Conservation (phyloP, 345 rosid species). For the Salix suchowensis region DNA sequence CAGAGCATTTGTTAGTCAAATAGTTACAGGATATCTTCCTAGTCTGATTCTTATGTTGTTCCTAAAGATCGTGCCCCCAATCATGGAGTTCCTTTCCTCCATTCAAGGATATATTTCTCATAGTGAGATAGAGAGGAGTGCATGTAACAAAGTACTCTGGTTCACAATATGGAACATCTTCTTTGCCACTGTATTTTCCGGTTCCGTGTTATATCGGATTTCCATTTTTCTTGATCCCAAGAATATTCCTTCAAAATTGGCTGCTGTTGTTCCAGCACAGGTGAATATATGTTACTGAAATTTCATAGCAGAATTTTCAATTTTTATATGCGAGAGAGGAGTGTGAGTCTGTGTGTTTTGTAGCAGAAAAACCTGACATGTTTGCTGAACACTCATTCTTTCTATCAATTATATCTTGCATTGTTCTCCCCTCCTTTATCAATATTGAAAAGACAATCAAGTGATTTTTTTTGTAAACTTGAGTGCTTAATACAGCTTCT, state of each 20-base stretch:
- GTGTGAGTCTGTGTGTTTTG: background rate
- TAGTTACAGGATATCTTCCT: constrained; percentile 90
- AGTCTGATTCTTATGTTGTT: constrained; percentile 79
- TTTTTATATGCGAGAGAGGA: background rate
- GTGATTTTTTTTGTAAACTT: background rate
- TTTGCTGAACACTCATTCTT: background rate
- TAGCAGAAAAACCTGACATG: background rate
- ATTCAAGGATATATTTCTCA: constrained; percentile 84
- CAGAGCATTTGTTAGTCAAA: constrained; percentile 71
- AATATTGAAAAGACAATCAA: background rate
- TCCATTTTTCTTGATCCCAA: constrained; percentile 69
- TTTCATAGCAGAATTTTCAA: background rate
- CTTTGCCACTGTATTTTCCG: constrained; percentile 91
- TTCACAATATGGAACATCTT: constrained; percentile 91
- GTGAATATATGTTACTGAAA: constrained; percentile 30
- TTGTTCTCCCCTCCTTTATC: background rate
- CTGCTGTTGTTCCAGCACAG: constrained; percentile 90
- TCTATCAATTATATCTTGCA: background rate
- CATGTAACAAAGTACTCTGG: constrained; percentile 94
- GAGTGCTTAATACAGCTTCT: background rate
- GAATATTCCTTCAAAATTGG: constrained; percentile 67
- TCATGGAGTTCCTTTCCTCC: constrained; percentile 89
- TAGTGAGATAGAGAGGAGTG: constrained; percentile 81
- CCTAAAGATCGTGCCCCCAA: constrained; percentile 78
- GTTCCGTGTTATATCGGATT: constrained; percentile 59